Conservation (phyloP, 2,329 filamentous ascomycete genomes). For the Ceratocystis cacaofunesta region DNA sequence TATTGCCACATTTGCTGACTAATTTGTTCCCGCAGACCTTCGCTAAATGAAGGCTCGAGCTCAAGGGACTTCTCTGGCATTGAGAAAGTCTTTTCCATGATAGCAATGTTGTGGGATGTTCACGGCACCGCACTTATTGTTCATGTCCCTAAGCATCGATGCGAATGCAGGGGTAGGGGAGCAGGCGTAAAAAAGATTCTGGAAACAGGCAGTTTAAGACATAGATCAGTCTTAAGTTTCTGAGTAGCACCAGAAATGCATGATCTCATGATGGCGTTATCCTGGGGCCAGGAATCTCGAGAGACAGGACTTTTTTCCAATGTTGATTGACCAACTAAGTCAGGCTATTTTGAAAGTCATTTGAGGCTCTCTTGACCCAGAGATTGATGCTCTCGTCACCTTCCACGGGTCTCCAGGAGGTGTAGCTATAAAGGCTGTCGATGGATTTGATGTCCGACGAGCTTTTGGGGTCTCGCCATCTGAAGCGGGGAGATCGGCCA, state of each 20-base stretch:
- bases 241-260: too few species aligned
- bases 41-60: background rate
- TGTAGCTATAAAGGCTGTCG: background rate
- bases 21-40: background rate
- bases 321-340: too few species aligned
- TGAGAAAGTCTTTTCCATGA: background rate
- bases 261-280: too few species aligned
- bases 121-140: background rate
- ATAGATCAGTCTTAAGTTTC: too few species aligned
- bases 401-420: background rate
- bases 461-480: background rate
- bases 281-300: too few species aligned
- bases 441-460: background rate
- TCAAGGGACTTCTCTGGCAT: background rate
- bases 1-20: background rate
- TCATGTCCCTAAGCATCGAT: background rate
- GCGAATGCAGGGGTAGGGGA: background rate
- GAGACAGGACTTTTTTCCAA: too few species aligned
- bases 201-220: background rate
- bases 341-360: too few species aligned
- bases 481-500: background rate
- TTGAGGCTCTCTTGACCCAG: background rate
- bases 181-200: background rate
- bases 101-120: too few species aligned
- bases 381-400: background rate